Percentiles rank a stretch among this genome's conserved stretches.
Conservation (phyloP, 2,329 filamentous ascomycete species). For the Alternaria tenuissima region DNA sequence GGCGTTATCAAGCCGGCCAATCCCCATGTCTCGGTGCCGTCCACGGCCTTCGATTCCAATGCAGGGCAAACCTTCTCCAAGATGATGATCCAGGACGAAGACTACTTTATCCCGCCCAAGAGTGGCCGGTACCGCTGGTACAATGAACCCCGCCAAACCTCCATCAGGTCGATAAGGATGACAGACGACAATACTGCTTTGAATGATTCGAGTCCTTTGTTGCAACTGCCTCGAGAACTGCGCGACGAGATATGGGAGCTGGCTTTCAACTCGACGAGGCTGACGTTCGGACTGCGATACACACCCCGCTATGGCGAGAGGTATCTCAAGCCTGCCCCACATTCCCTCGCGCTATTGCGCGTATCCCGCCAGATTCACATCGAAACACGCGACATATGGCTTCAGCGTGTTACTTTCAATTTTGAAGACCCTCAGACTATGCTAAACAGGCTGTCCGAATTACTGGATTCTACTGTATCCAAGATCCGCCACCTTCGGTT, state of each 20-base stretch:
- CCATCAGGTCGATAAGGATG: conserved; percentile 10
- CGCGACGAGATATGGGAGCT: conserved; percentile 23
- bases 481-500: conserved; percentile 23
- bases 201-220: conserved; percentile 15
- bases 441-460: conserved; percentile 18
- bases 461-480: conserved; percentile 18
- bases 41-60: conserved; percentile 9
- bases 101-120: conserved; percentile 17
- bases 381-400: conserved; percentile 24
- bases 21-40: conserved; percentile 13
- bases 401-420: conserved; percentile 22
- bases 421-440: conserved; percentile 24
- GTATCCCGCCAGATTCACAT: conserved; percentile 21
- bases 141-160: conserved; percentile 9
- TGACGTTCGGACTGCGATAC: conserved; percentile 23
- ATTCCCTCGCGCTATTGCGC: conserved; percentile 22
- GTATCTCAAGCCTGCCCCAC: conserved; percentile 22
- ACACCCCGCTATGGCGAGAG: conserved; percentile 21
- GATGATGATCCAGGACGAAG: conserved; percentile 22
- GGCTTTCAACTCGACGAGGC: conserved; percentile 25
- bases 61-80: conserved; percentile 13
- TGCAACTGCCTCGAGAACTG: conserved; percentile 21
- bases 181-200: background rate
- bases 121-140: conserved; percentile 17
- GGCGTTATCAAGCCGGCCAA: conserved; percentile 18